Conservation (phyloP, 495 filamentous ascomycete species). For the Hypoxylon lenormandii region DNA sequence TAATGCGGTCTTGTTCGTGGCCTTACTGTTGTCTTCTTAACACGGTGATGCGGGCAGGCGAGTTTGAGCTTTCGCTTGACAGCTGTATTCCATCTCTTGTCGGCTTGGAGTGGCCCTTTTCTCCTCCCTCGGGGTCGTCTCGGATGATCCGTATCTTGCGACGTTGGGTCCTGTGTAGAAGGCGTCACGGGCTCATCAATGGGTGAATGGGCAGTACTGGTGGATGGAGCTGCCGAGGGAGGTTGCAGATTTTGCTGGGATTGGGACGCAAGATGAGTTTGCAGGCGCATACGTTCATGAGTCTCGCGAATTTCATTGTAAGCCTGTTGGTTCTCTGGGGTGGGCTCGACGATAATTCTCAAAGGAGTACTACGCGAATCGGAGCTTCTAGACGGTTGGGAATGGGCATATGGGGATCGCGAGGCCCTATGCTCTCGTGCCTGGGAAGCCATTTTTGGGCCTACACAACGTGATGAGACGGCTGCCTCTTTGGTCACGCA, state of each 20-base stretch:
- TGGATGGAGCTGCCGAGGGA: slow-evolving; percentile 26
- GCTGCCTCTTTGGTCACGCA: slow-evolving; percentile 1
- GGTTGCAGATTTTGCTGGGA: slow-evolving; percentile 35
- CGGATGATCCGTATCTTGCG: slow-evolving; percentile 19
- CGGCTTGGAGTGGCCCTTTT: slow-evolving; percentile 38
- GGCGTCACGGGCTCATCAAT: slow-evolving; percentile 31
- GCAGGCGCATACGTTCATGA: slow-evolving; percentile 38
- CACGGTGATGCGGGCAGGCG: slow-evolving; percentile 41
- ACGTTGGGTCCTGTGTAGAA: slow-evolving; percentile 15
- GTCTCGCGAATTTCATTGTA: slow-evolving; percentile 52
- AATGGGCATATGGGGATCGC: slow-evolving; percentile 3
- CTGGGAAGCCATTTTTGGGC: slow-evolving; percentile 29
- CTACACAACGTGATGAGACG: slow-evolving; percentile 10
- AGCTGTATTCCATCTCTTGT: slow-evolving; percentile 42
- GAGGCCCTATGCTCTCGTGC: slow-evolving; percentile 2
- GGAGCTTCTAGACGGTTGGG: slow-evolving; percentile 12
- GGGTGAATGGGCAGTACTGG: slow-evolving; percentile 43
- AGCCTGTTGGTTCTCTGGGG: slow-evolving; percentile 50
- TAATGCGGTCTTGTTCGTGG: background rate
- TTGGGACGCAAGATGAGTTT: slow-evolving; percentile 38
- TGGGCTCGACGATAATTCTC: slow-evolving; percentile 48
- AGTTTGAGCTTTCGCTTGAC: slow-evolving; percentile 49
- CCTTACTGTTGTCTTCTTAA: slow-evolving; percentile 47
- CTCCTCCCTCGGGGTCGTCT: slow-evolving; percentile 46
- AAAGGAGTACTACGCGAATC: slow-evolving; percentile 29